Evolutionary conservation across 208 protist genomes (phyloP).

Genomic region (Tritrichomonas foetus): DNA sequence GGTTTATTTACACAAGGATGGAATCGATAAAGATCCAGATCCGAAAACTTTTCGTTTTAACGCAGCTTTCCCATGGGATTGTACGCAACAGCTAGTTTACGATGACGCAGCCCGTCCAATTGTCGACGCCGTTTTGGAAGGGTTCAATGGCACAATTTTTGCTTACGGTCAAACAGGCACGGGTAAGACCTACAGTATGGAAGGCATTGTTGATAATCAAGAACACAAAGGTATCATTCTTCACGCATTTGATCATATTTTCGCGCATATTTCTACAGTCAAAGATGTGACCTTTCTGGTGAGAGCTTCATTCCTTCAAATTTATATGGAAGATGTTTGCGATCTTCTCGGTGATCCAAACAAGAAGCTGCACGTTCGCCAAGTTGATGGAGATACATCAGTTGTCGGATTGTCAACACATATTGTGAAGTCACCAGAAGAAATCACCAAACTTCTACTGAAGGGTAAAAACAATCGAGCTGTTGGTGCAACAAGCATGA

Average conservation of each 20-base stretch:
- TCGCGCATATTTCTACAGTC: constrained; percentile 39
- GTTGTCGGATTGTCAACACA: constrained; percentile 45
- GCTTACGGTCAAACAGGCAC: constrained; percentile 57
- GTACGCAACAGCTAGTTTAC: constrained; percentile 37
- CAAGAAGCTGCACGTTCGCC: constrained; percentile 32
- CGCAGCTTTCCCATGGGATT: neutral
- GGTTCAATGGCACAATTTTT: constrained; percentile 58
- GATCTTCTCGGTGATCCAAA: constrained; percentile 53
- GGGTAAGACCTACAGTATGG: constrained; percentile 45
- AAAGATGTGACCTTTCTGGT: constrained; percentile 47
- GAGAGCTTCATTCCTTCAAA: constrained; percentile 55
- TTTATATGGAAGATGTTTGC: constrained; percentile 61
- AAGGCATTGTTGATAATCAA: neutral
- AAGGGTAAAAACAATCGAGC: constrained; percentile 45
- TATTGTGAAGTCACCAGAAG: constrained; percentile 41
- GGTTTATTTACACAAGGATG: neutral
- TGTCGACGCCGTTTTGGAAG: constrained; percentile 52
- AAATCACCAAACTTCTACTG: constrained; percentile 46
- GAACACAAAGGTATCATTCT: constrained; percentile 41
- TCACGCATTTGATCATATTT: constrained; percentile 44
- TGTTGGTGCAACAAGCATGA: constrained; percentile 51
- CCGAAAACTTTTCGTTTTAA: constrained; percentile 16
- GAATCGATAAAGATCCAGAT: neutral
- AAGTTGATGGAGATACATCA: constrained; percentile 20
- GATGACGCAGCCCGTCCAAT: constrained; percentile 39